Percentiles rank a stretch among this genome's conserved stretches.
phyloP scores from a whole-genome alignment of 2,329 filamentous ascomycete species.

The Colletotrichum tropicale region DNA sequence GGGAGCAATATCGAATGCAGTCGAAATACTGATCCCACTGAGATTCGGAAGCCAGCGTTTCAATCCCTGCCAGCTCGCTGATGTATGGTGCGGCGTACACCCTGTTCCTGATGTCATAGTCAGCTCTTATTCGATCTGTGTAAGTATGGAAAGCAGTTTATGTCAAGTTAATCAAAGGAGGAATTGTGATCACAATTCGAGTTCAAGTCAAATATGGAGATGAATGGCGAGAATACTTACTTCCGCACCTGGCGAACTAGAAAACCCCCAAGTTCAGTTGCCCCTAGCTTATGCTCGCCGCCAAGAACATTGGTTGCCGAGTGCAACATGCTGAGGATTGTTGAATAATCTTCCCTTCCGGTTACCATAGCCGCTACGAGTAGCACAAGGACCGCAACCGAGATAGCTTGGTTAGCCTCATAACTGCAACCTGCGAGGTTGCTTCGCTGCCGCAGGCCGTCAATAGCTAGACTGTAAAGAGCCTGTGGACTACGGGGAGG shows the following conservation, averaged over 20 bases:
- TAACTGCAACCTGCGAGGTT: neutral
- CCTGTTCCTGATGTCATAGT: neutral
- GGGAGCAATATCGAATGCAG: neutral
- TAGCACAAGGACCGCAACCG: neutral
- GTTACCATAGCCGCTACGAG: neutral
- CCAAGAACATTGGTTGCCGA: neutral
- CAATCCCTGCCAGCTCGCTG: neutral
- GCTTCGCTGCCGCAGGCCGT: neutral
- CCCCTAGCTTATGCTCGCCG: neutral
- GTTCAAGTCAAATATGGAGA: neutral
- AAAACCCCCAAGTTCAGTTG: neutral
- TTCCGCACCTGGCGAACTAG: neutral
- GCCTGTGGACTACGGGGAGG: neutral
- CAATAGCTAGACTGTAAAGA: neutral
- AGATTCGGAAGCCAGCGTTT: neutral
- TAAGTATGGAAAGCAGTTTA: rapidly evolving
- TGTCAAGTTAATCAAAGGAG: rapidly evolving
- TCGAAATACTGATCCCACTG: neutral
- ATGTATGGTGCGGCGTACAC: neutral
- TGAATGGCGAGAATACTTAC: neutral
- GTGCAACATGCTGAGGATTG: neutral
- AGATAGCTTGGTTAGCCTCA: neutral
- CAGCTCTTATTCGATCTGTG: neutral
- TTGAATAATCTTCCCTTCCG: neutral
- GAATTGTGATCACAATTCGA: neutral